Evolutionary conservation across 2,329 filamentous ascomycete genomes (phyloP).

Genomic region (Pseudogymnoascus sp.): DNA sequence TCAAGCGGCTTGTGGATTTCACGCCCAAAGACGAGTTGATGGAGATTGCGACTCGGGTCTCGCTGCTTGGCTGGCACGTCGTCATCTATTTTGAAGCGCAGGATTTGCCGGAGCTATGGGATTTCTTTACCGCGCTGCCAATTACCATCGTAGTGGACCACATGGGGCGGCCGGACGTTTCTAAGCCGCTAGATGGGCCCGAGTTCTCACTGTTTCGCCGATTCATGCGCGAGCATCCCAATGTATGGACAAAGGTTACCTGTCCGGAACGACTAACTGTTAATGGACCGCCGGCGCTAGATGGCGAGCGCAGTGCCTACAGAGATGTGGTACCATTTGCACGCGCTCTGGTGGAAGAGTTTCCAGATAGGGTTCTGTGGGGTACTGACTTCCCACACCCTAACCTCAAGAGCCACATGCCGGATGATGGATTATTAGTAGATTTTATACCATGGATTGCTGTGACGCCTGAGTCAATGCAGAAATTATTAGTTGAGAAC

Average conservation of each 20-base stretch:
- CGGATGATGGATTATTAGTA: conserved; percentile 59
- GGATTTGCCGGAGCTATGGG: conserved; percentile 19
- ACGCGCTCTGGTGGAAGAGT: conserved; percentile 28
- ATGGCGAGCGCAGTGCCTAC: conserved; percentile 18
- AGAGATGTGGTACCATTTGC: conserved; percentile 29
- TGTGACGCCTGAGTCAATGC: not conserved
- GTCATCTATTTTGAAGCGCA: conserved; percentile 19
- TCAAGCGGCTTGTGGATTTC: conserved; percentile 19
- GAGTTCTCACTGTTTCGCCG: conserved; percentile 28
- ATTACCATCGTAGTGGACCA: conserved; percentile 33
- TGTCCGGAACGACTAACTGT: conserved; percentile 32
- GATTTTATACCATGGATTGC: conserved; percentile 42
- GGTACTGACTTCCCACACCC: conserved; percentile 30
- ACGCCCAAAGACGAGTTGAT: conserved; percentile 29
- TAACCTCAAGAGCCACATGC: conserved; percentile 59
- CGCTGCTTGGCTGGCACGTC: conserved; percentile 27
- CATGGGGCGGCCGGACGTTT: conserved; percentile 25
- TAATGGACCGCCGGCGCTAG: conserved; percentile 18
- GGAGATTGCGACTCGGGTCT: conserved; percentile 31
- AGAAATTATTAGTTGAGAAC: conserved; percentile 50
- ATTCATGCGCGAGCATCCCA: conserved; percentile 26
- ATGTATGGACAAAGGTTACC: conserved; percentile 33
- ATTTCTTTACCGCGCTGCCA: conserved; percentile 18
- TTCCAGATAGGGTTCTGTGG: conserved; percentile 30
- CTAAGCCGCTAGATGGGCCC: conserved; percentile 26